phyloP scores from a whole-genome alignment of 2,329 filamentous ascomycete genomes.

The Ascochyta lentis region DNA sequence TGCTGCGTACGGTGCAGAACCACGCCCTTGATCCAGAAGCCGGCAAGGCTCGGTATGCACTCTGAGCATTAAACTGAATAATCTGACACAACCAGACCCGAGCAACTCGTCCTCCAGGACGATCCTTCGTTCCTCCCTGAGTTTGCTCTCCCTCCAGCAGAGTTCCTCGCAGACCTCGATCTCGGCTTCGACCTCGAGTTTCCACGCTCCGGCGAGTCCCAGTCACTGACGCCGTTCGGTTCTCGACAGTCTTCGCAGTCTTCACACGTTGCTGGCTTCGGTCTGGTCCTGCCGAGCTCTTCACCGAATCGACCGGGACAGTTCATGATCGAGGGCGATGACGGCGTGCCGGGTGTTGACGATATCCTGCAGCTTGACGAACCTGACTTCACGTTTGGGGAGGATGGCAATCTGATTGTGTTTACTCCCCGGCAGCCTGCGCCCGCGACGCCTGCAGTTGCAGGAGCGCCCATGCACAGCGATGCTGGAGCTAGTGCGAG shows the following conservation, averaged over 20 bases:
- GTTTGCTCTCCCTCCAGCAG: conserved; percentile 65
- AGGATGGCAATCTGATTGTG: conserved; percentile 65
- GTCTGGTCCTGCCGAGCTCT: conserved; percentile 58
- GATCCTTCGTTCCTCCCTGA: conserved; percentile 82
- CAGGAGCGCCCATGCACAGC: conserved; percentile 25
- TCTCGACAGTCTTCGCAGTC: conserved; percentile 34
- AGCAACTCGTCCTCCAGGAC: conserved; percentile 78
- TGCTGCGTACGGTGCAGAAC: conserved; percentile 65
- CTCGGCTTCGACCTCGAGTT: conserved; percentile 45
- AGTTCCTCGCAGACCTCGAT: conserved; percentile 58
- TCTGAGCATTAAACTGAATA: background rate
- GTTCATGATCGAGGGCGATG: conserved; percentile 52
- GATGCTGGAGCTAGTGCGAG: conserved; percentile 48
- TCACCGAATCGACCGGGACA: conserved; percentile 51
- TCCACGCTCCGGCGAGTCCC: conserved; percentile 44
- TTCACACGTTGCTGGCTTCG: conserved; percentile 28
- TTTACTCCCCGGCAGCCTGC: conserved; percentile 32
- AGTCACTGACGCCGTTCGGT: conserved; percentile 47
- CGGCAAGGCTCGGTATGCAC: conserved; percentile 71
- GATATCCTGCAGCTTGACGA: conserved; percentile 53
- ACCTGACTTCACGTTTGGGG: conserved; percentile 67
- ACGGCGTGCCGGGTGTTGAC: conserved; percentile 48
- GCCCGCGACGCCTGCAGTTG: conserved; percentile 22
- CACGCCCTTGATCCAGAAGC: conserved; percentile 73
- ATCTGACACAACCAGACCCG: conserved; percentile 60